phyloP scores from a whole-genome alignment of 2,329 filamentous ascomycete species.

The Aureobasidium zeae region DNA sequence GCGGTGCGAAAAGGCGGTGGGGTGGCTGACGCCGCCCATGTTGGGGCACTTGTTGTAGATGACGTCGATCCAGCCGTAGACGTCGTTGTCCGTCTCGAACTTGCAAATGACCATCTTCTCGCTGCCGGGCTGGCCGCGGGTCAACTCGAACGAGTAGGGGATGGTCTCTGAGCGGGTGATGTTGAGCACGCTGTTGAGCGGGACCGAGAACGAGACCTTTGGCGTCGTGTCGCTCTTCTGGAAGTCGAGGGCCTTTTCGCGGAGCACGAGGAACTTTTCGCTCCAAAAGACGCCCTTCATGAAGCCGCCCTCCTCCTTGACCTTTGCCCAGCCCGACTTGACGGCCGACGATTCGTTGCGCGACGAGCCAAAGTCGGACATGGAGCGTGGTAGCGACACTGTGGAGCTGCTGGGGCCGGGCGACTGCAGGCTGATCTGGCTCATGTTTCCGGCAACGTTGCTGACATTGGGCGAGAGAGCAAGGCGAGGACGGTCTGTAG shows the following conservation, averaged over 20 bases:
- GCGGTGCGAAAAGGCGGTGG: slow-evolving; percentile 93
- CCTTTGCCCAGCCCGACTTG: slow-evolving; percentile 64
- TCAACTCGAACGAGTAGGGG: slow-evolving; percentile 89
- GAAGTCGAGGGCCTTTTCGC: slow-evolving; percentile 89
- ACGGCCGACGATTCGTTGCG: slow-evolving; percentile 33
- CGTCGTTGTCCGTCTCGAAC: slow-evolving; percentile 89
- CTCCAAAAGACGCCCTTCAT: slow-evolving; percentile 78
- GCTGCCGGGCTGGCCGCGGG: slow-evolving; percentile 57
- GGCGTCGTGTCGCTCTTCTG: slow-evolving; percentile 76
- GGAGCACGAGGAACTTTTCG: slow-evolving; percentile 81
- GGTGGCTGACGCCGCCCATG: slow-evolving; percentile 97
- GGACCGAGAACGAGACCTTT: slow-evolving; percentile 78
- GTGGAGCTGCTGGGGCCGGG: slow-evolving; percentile 36
- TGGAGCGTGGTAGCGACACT: slow-evolving; percentile 33
- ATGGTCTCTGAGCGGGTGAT: slow-evolving; percentile 86
- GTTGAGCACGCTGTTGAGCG: slow-evolving; percentile 77
- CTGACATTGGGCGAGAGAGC: slow-evolving; percentile 64
- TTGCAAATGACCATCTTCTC: slow-evolving; percentile 82
- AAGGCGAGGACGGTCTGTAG: slow-evolving; percentile 65
- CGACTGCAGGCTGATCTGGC: slow-evolving; percentile 61
- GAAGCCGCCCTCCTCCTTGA: slow-evolving; percentile 84
- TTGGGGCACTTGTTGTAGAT: slow-evolving; percentile 94
- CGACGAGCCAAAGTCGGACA: slow-evolving; percentile 32
- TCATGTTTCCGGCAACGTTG: slow-evolving; percentile 68
- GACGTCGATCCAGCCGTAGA: slow-evolving; percentile 98